phyloP scores from a whole-genome alignment of 768 basidiomycete species.

The Amanita molliuscula region DNA sequence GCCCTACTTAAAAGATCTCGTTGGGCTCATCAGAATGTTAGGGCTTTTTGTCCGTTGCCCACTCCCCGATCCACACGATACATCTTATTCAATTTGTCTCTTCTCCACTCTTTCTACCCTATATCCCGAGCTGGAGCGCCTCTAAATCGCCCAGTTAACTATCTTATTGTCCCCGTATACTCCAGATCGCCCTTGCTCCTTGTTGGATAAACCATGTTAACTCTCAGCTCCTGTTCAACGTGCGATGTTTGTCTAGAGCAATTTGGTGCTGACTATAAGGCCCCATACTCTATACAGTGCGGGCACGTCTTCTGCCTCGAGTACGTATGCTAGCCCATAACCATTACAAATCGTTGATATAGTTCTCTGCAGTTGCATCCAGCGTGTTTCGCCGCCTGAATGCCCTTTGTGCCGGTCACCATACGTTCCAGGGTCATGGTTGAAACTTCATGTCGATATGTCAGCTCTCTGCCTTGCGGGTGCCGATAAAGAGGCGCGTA shows the following conservation, averaged over 20 bases:
- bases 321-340: conserved; percentile 16
- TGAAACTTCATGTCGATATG: conserved; percentile 53
- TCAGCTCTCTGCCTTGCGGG: conserved; percentile 17
- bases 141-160: conserved; percentile 14
- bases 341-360: not conserved
- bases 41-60: conserved; percentile 23
- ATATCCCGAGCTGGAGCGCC: conserved; percentile 13
- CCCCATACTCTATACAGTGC: conserved; percentile 57
- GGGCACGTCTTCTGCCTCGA: conserved; percentile 62
- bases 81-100: conserved; percentile 10
- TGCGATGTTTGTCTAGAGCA: conserved; percentile 73
- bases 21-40: conserved; percentile 18
- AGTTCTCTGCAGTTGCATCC: conserved; percentile 38
- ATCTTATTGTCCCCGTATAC: conserved; percentile 13
- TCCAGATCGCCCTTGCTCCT: conserved; percentile 16
- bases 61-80: conserved; percentile 7
- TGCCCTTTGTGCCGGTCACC: conserved; percentile 58
- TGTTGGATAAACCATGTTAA: conserved; percentile 44
- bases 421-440: conserved; percentile 34
- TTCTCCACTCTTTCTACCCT: conserved; percentile 9
- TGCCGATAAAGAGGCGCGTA: conserved; percentile 33
- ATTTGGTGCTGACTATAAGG: conserved; percentile 40
- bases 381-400: conserved; percentile 31
- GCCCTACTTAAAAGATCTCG: conserved; percentile 27
- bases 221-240: conserved; percentile 48